phyloP scores from a whole-genome alignment of 768 basidiomycete genomes.

The Trametes sanguinea region DNA sequence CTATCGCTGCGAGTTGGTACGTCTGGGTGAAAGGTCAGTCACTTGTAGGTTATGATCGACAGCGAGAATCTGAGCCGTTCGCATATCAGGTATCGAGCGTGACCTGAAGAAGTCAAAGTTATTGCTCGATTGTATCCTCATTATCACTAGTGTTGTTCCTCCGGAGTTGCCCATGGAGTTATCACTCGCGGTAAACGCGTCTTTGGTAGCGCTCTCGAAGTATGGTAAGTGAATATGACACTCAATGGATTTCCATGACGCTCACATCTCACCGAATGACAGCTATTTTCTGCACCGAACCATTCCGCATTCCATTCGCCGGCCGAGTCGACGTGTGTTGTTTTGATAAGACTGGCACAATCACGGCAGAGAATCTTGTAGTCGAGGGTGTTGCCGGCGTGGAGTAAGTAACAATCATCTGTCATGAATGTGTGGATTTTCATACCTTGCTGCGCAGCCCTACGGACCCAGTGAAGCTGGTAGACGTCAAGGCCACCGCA shows the following conservation, averaged over 20 bases:
- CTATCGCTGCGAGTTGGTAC: slow-evolving; percentile 97
- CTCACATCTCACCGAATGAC: not conserved
- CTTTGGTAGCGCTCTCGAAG: slow-evolving; percentile 90
- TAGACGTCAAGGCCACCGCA: slow-evolving; percentile 75
- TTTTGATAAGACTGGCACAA: slow-evolving; percentile 99
- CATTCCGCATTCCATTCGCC: slow-evolving; percentile 95
- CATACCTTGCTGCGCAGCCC: slow-evolving; percentile 41
- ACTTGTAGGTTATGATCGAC: not conserved
- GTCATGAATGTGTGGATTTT: not conserved
- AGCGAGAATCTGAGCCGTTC: not conserved
- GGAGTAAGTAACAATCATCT: slow-evolving; percentile 55
- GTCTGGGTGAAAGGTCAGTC: slow-evolving; percentile 91
- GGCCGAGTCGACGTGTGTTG: slow-evolving; percentile 98
- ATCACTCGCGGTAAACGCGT: slow-evolving; percentile 93
- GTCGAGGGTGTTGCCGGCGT: slow-evolving; percentile 93
- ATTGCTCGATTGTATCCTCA: slow-evolving; percentile 91
- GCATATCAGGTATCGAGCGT: slow-evolving; percentile 74
- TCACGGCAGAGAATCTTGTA: slow-evolving; percentile 93
- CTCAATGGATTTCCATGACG: too few species aligned
- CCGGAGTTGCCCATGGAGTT: slow-evolving; percentile 99
- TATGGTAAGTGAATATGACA: slow-evolving; percentile 57
- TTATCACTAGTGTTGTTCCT: slow-evolving; percentile 96
- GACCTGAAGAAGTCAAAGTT: slow-evolving; percentile 94
- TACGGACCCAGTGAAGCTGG: slow-evolving; percentile 61
- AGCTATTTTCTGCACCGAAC: slow-evolving; percentile 99